phyloP scores from a whole-genome alignment of 202 grass and related monocot genomes.

The Setaria viridis region DNA sequence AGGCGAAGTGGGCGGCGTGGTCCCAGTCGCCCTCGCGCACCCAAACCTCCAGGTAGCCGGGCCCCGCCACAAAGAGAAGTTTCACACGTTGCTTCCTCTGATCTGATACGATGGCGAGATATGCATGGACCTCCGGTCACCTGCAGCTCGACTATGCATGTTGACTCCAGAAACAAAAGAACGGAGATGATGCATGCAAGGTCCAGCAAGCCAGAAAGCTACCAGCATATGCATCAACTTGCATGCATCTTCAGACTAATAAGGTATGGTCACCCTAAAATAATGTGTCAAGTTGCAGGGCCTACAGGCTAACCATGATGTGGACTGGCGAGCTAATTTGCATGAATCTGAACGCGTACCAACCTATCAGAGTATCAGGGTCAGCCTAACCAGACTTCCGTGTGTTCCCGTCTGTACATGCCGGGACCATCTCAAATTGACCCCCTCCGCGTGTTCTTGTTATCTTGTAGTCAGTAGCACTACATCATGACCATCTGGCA shows the following conservation, averaged over 20 bases:
- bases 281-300: background rate
- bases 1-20: too few species aligned
- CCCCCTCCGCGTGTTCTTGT: background rate
- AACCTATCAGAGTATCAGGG: background rate
- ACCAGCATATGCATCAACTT: background rate
- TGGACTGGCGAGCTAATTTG: background rate
- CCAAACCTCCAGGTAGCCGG: too few species aligned
- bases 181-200: background rate
- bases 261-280: background rate
- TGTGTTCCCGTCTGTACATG: too few species aligned
- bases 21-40: too few species aligned
- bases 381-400: background rate
- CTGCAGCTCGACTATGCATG: background rate
- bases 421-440: background rate
- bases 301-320: too few species aligned
- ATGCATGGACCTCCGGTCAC: background rate
- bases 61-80: background rate
- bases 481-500: background rate
- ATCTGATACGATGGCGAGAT: background rate
- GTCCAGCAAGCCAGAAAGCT: background rate
- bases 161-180: background rate
- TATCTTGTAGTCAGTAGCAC: background rate
- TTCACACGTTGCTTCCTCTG: background rate
- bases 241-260: background rate
- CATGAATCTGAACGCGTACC: background rate